A percentile compares a stretch with the other conserved stretches of the same genome.
Evolutionary conservation across 768 basidiomycete genomes (phyloP).

Genomic region (Crucibulum laeve): DNA sequence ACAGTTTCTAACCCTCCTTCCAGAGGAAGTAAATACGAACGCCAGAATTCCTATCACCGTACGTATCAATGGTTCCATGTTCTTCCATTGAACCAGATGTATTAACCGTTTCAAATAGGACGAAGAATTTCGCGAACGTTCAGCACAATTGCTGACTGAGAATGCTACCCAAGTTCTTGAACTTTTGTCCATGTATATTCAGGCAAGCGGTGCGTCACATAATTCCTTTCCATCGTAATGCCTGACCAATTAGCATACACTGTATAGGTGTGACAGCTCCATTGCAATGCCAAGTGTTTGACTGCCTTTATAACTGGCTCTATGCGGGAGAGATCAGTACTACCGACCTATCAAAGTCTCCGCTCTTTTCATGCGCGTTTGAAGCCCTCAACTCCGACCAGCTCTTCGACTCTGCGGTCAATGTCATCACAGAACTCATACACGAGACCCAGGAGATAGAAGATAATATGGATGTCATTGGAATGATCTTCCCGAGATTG

Average conservation of each 20-base stretch:
- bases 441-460: constrained; percentile 98
- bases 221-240: not conserved
- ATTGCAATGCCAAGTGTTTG: constrained; percentile 80
- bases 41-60: constrained; percentile 86
- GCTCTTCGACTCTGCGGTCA: constrained; percentile 91
- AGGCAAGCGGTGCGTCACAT: constrained; percentile 67
- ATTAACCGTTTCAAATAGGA: constrained; percentile 41
- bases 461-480: constrained; percentile 86
- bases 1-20: constrained; percentile 86
- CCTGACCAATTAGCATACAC: constrained; percentile 2
- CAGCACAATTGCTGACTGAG: constrained; percentile 54
- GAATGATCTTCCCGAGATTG: constrained; percentile 83
- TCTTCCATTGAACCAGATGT: not conserved
- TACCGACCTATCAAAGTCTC: constrained; percentile 60
- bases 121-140: constrained; percentile 65
- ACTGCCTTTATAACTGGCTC: constrained; percentile 85
- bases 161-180: constrained; percentile 73
- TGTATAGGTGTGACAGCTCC: constrained; percentile 74
- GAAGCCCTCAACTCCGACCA: constrained; percentile 78
- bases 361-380: constrained; percentile 80
- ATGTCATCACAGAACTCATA: constrained; percentile 89
- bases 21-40: constrained; percentile 85
- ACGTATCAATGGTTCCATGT: constrained; percentile 24
- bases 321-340: constrained; percentile 78
- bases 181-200: constrained; percentile 82